Conservation (phyloP, 2,329 filamentous ascomycete species). For the Coniochaeta sp. region DNA sequence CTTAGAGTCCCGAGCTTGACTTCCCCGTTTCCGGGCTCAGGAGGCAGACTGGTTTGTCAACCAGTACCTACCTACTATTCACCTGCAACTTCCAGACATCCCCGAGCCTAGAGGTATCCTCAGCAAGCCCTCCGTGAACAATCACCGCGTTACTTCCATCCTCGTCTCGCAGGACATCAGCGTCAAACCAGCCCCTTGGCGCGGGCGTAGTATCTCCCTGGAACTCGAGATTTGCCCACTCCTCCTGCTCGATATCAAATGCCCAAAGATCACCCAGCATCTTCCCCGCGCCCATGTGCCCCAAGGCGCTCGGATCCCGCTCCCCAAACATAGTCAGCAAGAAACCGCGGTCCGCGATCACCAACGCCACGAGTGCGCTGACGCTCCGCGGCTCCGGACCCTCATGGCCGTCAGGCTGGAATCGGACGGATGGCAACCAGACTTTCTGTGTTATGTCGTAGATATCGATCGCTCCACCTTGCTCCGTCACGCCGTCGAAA, state of each 20-base stretch:
- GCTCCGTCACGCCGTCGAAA: constrained; percentile 54
- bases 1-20: too few species aligned
- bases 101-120: constrained; percentile 27
- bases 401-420: constrained; percentile 16
- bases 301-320: constrained; percentile 26
- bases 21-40: too few species aligned
- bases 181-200: constrained; percentile 34
- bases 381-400: constrained; percentile 26
- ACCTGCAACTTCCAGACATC: constrained; percentile 29
- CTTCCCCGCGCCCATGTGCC: constrained; percentile 31
- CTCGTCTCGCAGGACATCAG: constrained; percentile 17
- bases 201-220: constrained; percentile 18
- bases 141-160: constrained; percentile 17
- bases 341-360: constrained; percentile 12
- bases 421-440: constrained; percentile 20
- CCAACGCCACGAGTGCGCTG: constrained; percentile 17
- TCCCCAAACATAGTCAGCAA: constrained; percentile 33
- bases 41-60: too few species aligned
- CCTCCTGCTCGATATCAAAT: constrained; percentile 24
- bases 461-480: constrained; percentile 51
- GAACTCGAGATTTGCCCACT: constrained; percentile 20
- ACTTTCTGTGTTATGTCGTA: constrained; percentile 14
- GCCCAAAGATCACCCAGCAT: constrained; percentile 33
- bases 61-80: not conserved
- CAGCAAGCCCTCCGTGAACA: constrained; percentile 30